phyloP scores from a whole-genome alignment of 2,329 filamentous ascomycete genomes.

The Paramyrothecium sp. region DNA sequence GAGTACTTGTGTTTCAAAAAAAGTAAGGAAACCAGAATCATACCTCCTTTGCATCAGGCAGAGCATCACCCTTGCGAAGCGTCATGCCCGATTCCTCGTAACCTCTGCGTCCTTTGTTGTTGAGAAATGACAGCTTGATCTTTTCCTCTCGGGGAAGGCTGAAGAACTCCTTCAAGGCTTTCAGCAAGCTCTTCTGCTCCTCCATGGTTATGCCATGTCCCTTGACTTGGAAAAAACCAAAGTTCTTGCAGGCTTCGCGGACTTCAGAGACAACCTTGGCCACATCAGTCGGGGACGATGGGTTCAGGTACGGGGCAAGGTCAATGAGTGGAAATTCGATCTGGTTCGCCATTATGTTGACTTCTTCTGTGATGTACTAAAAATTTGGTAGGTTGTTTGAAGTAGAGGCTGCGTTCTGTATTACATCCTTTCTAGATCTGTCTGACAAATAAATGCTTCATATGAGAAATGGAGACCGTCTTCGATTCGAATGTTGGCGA shows the following conservation, averaged over 20 bases:
- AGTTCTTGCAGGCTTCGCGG: constrained; percentile 19
- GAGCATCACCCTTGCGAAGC: constrained; percentile 19
- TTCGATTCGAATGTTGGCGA: too few species aligned
- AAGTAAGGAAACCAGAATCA: neutral
- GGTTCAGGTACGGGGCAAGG: constrained; percentile 4
- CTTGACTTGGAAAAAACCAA: constrained; percentile 29
- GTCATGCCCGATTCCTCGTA: constrained; percentile 24
- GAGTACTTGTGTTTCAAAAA: too few species aligned
- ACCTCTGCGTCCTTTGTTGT: constrained; percentile 20
- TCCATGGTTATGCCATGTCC: constrained; percentile 24
- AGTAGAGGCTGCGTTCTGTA: too few species aligned
- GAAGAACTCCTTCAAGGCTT: constrained; percentile 16
- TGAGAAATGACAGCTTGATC: constrained; percentile 21
- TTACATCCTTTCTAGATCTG: too few species aligned
- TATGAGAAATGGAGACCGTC: too few species aligned
- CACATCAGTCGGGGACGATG: constrained; percentile 1
- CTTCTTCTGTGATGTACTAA: too few species aligned
- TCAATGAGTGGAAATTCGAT: constrained; percentile 6
- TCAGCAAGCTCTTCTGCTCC: constrained; percentile 15
- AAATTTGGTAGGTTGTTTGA: too few species aligned
- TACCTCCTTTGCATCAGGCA: constrained; percentile 24
- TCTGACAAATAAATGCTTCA: too few species aligned
- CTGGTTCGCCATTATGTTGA: neutral
- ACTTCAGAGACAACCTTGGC: constrained; percentile 10
- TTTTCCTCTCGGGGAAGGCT: constrained; percentile 20